A percentile compares a stretch with the other conserved stretches of the same genome.
These are phyloP conservation scores for Lactarius tabidus DNA, from an alignment of 768 basidiomycete species.

Conservation along the genomic window DNA sequence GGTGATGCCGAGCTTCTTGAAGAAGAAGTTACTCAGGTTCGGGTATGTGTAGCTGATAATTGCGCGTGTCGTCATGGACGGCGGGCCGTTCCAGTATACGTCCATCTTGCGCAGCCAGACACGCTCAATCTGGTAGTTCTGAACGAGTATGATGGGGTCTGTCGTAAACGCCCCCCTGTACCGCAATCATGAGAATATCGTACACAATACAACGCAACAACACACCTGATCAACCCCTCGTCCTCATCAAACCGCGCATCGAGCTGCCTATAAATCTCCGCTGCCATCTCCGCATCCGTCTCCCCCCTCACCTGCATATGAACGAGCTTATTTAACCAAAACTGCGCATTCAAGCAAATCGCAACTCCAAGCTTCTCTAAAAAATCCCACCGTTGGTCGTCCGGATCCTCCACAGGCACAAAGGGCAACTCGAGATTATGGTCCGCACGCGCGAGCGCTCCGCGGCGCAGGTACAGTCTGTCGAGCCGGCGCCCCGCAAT, in stretches of 20 bases:
- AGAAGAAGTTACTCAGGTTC: conserved; percentile 23
- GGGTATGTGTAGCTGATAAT: conserved; percentile 22
- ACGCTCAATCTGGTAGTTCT: not conserved
- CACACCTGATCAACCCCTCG: conserved; percentile 26
- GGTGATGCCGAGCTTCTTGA: conserved; percentile 18
- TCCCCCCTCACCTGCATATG: conserved; percentile 17
- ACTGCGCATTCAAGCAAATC: conserved; percentile 17
- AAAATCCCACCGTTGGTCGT: conserved; percentile 25
- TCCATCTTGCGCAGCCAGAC: conserved; percentile 20
- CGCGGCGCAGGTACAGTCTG: conserved; percentile 18
- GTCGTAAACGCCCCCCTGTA: conserved; percentile 19
- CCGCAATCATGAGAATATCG: not conserved
- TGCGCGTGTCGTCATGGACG: conserved; percentile 24
- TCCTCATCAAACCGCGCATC: conserved; percentile 29
- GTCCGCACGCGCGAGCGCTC: not conserved
- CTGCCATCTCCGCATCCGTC: conserved; percentile 8
- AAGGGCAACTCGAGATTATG: conserved; percentile 18
- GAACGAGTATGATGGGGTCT: conserved; percentile 22
- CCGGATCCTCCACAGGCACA: conserved; percentile 26
- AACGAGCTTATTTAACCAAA: conserved; percentile 26
- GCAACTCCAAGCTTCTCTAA: conserved; percentile 25
- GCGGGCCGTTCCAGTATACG: conserved; percentile 28
- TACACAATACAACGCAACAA: not conserved
- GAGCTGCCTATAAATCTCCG: conserved; percentile 26
- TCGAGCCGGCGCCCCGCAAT: conserved; percentile 16